Percentiles rank a stretch among this genome's conserved stretches.
Conservation (phyloP, 164 flowering plant genomes). For the Vitis labrusca region DNA sequence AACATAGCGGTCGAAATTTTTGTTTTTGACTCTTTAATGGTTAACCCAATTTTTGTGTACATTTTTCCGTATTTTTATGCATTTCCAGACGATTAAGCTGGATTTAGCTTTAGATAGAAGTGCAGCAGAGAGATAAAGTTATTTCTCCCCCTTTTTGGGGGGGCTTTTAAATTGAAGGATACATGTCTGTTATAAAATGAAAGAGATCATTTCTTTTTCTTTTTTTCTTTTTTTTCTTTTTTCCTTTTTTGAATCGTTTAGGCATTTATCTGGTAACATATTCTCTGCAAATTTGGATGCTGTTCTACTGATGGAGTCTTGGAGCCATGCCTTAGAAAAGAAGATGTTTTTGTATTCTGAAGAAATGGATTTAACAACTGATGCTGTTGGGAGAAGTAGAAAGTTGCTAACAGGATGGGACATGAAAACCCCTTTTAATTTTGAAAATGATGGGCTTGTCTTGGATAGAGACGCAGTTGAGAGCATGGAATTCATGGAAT, state of each 20-base stretch:
- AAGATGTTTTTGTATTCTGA: background rate
- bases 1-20: no score
- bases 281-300: background rate
- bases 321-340: background rate
- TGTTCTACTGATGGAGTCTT: no score
- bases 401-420: constrained; percentile 2
- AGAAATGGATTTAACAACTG: background rate
- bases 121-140: no score
- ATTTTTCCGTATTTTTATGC: no score
- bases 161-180: no score
- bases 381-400: constrained; percentile 1
- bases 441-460: background rate
- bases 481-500: constrained; percentile 5
- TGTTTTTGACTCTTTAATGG: no score
- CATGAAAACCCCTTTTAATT: background rate
- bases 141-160: no score
- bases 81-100: no score
- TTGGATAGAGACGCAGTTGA: constrained; percentile 2
- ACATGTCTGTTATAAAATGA: no score
- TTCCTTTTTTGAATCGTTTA: background rate
- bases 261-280: background rate
- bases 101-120: no score
- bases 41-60: no score
- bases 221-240: background rate
- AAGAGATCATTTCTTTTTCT: background rate